Conservation (phyloP, 75 land plant species). For the Sequoiadendron giganteum region DNA sequence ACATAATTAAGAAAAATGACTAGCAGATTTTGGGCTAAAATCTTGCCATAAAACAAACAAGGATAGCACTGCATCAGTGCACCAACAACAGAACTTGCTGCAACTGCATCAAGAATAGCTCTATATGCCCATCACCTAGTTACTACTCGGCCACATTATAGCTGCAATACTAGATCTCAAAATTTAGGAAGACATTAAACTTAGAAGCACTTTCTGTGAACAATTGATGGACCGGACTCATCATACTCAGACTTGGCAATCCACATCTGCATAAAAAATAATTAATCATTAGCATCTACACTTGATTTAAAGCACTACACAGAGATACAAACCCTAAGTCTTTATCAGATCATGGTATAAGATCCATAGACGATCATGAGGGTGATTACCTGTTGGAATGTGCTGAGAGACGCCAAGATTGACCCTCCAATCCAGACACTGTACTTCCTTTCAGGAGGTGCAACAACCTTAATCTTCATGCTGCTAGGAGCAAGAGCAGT, state of each 20-base stretch:
- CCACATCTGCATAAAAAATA: slow-evolving; percentile 32
- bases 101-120: neutral
- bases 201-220: slow-evolving; percentile 16
- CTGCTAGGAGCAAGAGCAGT: slow-evolving; percentile 50
- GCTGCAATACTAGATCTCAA: slow-evolving; percentile 3
- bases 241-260: slow-evolving; percentile 32
- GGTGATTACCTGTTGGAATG: slow-evolving; percentile 57
- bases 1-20: neutral
- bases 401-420: slow-evolving; percentile 60
- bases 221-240: slow-evolving; percentile 14
- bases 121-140: neutral
- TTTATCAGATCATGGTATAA: neutral
- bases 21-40: neutral
- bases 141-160: neutral
- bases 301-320: neutral
- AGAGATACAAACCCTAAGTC: neutral
- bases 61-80: neutral
- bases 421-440: slow-evolving; percentile 77
- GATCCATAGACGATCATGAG: neutral
- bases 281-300: neutral
- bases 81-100: neutral
- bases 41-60: slow-evolving; percentile 8
- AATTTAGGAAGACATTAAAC: neutral
- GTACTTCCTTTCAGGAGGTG: slow-evolving; percentile 63
- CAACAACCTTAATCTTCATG: slow-evolving; percentile 57